Base-by-base conservation (phyloP, 2,329 filamentous ascomycete species). In the Phyllosticta citriasiana region DNA sequence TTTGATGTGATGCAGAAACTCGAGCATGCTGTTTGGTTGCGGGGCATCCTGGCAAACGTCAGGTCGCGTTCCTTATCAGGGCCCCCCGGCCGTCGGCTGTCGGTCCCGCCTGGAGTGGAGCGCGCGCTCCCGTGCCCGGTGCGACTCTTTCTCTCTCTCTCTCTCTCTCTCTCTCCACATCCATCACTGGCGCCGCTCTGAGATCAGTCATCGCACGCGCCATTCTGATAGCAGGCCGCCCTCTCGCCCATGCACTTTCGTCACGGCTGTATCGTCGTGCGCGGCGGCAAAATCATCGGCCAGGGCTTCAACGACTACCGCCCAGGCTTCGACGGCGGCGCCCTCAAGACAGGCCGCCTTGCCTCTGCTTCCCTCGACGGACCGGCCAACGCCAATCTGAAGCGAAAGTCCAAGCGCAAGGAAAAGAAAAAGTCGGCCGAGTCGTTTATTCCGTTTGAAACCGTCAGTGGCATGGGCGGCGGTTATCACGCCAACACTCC, bases 241-340 rank as follows among this genome's bases (percentile, higher is more conserved):
- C 73, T 75, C 55, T 81, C 78, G 14, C 76, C 78, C 27, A 77
- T 82, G 26, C 76, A 74, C 68, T 77, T 78, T 64, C 77, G 78
- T 63, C 80, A 82, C 68, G 79, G 79, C 27, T 74, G 75, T 54
- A 76, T 82, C 65, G 72, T 81, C 62, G 78, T 81, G 60, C 78
- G 78, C 63, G 79, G 78, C 59, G 79, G 79, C 57, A 82, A 82
- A 66, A 74, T 82, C 65, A 78, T 82, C 63, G 79, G 80, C 12
- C 74, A 77, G 59, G 79, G 79, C 57, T 79, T 76, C 73, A 82
- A 82, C 65, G 77, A 79, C 66, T 76, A 77, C 65, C 78, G 77
- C 57, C 69, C 76, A 26, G 78, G 79, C 55, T 82, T 77, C 66
- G 74, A 81, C 62, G 77, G 79, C 47, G 78, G 78, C 40, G 73